phyloP scores from a whole-genome alignment of 768 basidiomycete genomes.

The Lentinula edodes region DNA sequence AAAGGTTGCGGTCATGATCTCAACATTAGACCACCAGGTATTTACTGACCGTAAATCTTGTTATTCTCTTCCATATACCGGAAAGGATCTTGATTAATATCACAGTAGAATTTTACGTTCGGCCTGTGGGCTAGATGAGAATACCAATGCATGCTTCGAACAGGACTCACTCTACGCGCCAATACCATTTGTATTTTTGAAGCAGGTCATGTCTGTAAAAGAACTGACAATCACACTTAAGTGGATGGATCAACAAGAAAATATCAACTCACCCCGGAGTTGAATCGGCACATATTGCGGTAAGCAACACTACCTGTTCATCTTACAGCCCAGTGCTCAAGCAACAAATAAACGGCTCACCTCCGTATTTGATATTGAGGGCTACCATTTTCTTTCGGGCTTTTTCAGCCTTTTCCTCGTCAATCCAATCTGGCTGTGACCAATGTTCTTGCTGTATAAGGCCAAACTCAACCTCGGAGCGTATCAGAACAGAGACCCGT shows the following conservation, averaged over 20 bases:
- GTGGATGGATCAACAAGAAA: neutral
- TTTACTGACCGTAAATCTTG: slow-evolving; percentile 53
- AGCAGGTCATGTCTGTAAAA: slow-evolving; percentile 71
- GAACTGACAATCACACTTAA: slow-evolving; percentile 28
- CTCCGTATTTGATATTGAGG: slow-evolving; percentile 37
- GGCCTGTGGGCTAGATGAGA: slow-evolving; percentile 41
- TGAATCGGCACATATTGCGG: slow-evolving; percentile 68
- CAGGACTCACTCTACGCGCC: slow-evolving; percentile 60
- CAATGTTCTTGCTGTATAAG: slow-evolving; percentile 63
- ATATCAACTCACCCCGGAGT: slow-evolving; percentile 44
- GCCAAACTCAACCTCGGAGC: slow-evolving; percentile 41
- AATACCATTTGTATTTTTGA: slow-evolving; percentile 68
- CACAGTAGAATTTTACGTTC: slow-evolving; percentile 72
- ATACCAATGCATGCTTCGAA: slow-evolving; percentile 17
- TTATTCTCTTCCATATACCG: slow-evolving; percentile 62
- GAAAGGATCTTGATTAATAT: slow-evolving; percentile 64
- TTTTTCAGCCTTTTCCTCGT: slow-evolving; percentile 57
- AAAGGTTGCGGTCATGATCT: neutral
- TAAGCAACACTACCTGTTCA: slow-evolving; percentile 29
- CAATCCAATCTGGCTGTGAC: slow-evolving; percentile 71
- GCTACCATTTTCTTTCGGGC: slow-evolving; percentile 57
- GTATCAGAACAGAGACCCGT: slow-evolving; percentile 23
- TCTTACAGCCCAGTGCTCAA: slow-evolving; percentile 30
- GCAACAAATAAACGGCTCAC: slow-evolving; percentile 15
- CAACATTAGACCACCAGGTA: neutral